These are phyloP conservation scores for Cicer pinnatifidum DNA, from an alignment of 306 rosid species.

Conservation along the genomic window DNA sequence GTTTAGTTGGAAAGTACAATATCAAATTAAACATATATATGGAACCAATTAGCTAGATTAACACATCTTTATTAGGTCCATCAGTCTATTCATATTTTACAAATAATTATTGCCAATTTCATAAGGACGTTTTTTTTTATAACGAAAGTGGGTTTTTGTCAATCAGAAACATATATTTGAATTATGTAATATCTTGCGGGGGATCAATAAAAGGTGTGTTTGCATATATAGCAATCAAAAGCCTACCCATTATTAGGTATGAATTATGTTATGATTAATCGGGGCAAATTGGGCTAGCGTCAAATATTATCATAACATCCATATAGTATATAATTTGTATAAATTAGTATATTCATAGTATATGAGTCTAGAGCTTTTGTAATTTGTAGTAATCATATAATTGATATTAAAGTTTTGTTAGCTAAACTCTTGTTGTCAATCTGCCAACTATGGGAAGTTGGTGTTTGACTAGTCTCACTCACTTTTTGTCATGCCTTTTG, in stretches of 20 bases:
- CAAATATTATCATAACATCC: conserved; percentile 49
- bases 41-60: not conserved
- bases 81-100: not conserved
- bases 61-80: conserved; percentile 12
- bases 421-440: conserved; percentile 37
- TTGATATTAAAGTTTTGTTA: not conserved
- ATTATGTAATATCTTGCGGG: not conserved
- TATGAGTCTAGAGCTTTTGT: conserved; percentile 28
- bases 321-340: not conserved
- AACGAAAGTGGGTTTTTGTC: conserved; percentile 2
- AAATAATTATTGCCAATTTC: not conserved
- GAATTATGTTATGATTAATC: conserved; percentile 39
- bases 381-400: conserved; percentile 30
- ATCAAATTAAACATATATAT: not conserved
- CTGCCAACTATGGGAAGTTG: conserved; percentile 32
- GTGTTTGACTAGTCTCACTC: conserved; percentile 26
- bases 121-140: not conserved
- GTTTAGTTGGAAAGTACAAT: conserved; percentile 30
- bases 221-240: conserved; percentile 26
- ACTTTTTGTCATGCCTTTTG: conserved; percentile 16
- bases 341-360: not conserved
- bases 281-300: conserved; percentile 32
- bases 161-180: not conserved
- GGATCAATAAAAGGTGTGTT: not conserved
- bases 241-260: conserved; percentile 48